These are phyloP conservation scores for Pharus latifolius DNA, from an alignment of 176 grass and related monocot species.

Conservation along the genomic window DNA sequence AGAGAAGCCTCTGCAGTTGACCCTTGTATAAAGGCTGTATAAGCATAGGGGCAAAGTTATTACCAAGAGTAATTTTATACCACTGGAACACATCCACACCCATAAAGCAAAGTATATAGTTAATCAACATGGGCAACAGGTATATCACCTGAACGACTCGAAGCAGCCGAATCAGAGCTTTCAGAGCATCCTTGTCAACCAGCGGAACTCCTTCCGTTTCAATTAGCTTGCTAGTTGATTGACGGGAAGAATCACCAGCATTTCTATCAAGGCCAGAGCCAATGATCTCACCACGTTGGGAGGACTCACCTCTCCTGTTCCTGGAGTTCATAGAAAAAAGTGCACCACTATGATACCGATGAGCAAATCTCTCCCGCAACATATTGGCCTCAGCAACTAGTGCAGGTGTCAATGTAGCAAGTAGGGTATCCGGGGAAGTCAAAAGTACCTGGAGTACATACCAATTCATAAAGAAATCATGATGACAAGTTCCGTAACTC, in stretches of 20 bases:
- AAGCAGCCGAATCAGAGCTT: conserved; percentile 80
- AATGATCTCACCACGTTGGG: conserved; percentile 52
- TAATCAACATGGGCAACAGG: neutral
- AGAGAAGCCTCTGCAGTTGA: conserved; percentile 82
- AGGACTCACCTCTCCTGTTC: conserved; percentile 76
- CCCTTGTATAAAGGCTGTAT: conserved; percentile 90
- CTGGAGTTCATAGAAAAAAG: conserved; percentile 87
- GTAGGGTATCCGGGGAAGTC: conserved; percentile 92
- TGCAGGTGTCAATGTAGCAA: conserved; percentile 87
- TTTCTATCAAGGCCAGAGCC: conserved; percentile 45
- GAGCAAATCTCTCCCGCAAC: conserved; percentile 96
- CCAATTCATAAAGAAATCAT: conserved; percentile 4
- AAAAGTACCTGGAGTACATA: conserved; percentile 71
- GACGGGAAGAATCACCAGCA: conserved; percentile 51
- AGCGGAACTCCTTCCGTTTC: conserved; percentile 86
- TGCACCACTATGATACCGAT: conserved; percentile 62
- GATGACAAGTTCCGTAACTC: neutral
- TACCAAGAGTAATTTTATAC: neutral
- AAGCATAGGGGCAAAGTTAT: neutral
- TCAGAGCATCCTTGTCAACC: conserved; percentile 75
- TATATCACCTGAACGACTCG: conserved; percentile 88
- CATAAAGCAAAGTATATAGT: neutral
- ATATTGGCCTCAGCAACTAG: conserved; percentile 98
- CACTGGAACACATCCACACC: neutral
- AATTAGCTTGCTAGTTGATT: conserved; percentile 55